A percentile compares a stretch with the other conserved stretches of the same genome.
phyloP scores from a whole-genome alignment of 768 basidiomycete genomes.

The Mycena galericulata region DNA sequence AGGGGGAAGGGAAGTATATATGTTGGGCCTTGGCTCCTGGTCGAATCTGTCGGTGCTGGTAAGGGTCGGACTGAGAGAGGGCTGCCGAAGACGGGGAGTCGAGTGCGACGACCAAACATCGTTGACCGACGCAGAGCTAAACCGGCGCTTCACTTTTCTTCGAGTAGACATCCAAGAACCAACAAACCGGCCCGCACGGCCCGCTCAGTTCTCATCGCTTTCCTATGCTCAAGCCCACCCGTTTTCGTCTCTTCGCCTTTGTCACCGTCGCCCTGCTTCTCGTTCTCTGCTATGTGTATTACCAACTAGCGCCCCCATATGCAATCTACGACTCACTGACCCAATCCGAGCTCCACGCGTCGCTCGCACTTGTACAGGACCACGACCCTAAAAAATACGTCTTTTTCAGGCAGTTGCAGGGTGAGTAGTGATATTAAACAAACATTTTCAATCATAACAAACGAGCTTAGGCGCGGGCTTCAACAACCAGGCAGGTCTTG shows the following conservation, averaged over 20 bases:
- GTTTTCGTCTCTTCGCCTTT: slow-evolving; percentile 34
- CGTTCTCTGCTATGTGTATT: slow-evolving; percentile 47
- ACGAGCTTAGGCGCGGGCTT: slow-evolving; percentile 52
- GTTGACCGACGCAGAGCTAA: slow-evolving; percentile 32
- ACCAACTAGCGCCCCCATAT: slow-evolving; percentile 50
- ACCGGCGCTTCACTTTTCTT: slow-evolving; percentile 20
- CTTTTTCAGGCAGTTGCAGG: slow-evolving; percentile 58
- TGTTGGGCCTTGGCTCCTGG: slow-evolving; percentile 51
- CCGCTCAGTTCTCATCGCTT: too few species aligned
- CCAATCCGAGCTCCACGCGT: slow-evolving; percentile 45
- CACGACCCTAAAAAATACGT: slow-evolving; percentile 51
- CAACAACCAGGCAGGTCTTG: slow-evolving; percentile 53
- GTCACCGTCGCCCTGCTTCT: slow-evolving; percentile 25
- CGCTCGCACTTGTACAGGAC: slow-evolving; percentile 43
- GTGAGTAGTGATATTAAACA: background rate
- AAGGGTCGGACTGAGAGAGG: slow-evolving; percentile 24
- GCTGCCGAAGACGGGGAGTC: slow-evolving; percentile 19
- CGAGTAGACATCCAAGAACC: background rate
- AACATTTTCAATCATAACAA: too few species aligned
- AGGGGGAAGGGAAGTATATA: slow-evolving; percentile 81
- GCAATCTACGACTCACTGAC: slow-evolving; percentile 50
- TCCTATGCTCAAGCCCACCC: slow-evolving; percentile 5
- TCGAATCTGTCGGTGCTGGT: slow-evolving; percentile 20
- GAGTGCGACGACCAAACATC: slow-evolving; percentile 17
- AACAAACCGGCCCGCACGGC: too few species aligned